Evolutionary conservation across 1,139 yeast species (phyloP), one percentile per base, ranked within the genome.

Genomic region (Yamadazyma siamensis): DNA sequence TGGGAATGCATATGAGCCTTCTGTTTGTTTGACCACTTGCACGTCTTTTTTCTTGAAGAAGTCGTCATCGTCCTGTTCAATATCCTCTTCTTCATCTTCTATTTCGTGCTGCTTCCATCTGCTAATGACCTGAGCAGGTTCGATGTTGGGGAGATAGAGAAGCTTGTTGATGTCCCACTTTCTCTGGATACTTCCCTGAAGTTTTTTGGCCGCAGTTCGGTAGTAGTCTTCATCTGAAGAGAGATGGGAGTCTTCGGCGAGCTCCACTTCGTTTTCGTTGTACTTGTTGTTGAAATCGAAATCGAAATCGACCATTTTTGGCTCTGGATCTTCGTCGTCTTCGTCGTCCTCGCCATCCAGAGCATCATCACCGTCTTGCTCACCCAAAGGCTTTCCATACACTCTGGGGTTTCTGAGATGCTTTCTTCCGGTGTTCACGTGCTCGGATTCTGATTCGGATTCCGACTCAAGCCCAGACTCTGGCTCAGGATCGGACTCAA

Each of bases 111-210:
- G 69, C 43, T 56, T 77, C 95, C 96, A 89, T 54, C 91, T 75
- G 28, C 63, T 66, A 28, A 89, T 63, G 16, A 77, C 96, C 33
- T 85, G 95, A 0, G 63, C 64, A 1, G 96, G 91, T 6, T 79
- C 75, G 25, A 87, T 64, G 43, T 84, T 83, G 33, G 80, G 77
- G 75, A 83, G 69, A 53, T 91, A 91, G 8, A 91, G 62, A 34
- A 91, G 62, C 50, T 84, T 86, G 47, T 83, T 80, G 39, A 91
- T 76, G 53, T 91, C 85, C 89, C 94, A 85, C 39, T 65, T 61
- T 66, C 76, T 55, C 40, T 47, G 49, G 15, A 53, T 40, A 7
- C 61, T 44, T 4, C 75, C 74, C 34, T 56, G 60, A 17, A 75
- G 53, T 41, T 61, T 73, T 4, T 63, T 50, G 3, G 83, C 83